Evolutionary conservation across 1,284 basidiomycete genomes (phyloP).

Genomic region (Ustilago nuda): DNA sequence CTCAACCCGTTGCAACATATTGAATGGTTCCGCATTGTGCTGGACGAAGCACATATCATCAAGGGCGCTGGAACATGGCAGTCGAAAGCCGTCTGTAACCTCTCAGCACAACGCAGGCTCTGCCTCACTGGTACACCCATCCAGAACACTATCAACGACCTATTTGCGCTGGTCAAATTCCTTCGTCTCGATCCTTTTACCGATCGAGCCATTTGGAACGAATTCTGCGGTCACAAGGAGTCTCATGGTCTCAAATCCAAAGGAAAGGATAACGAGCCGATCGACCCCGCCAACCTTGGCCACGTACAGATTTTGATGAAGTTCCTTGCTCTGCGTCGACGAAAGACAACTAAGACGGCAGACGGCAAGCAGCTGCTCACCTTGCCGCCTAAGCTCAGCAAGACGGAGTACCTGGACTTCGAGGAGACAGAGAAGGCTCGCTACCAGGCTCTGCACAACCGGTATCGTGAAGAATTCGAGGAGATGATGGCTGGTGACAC

Average conservation of each 20-base stretch:
- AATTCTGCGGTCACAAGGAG: conserved; percentile 89
- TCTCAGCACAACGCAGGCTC: conserved; percentile 90
- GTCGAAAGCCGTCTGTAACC: conserved; percentile 92
- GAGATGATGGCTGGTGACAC: conserved; percentile 88
- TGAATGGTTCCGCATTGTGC: conserved; percentile 96
- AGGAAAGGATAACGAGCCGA: conserved; percentile 48
- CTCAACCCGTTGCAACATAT: conserved; percentile 92
- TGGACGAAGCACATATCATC: conserved; percentile 94
- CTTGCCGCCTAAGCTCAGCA: conserved; percentile 84
- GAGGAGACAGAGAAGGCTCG: conserved; percentile 83
- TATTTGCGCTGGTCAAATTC: conserved; percentile 96
- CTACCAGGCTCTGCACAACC: conserved; percentile 87
- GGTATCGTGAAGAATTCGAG: conserved; percentile 89
- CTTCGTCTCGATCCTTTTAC: conserved; percentile 90
- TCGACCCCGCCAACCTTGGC: conserved; percentile 86
- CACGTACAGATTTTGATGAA: conserved; percentile 98
- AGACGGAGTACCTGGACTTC: conserved; percentile 86
- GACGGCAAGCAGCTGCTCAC: conserved; percentile 86
- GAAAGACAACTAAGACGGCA: conserved; percentile 86
- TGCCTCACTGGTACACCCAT: conserved; percentile 97
- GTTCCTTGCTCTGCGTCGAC: conserved; percentile 92
- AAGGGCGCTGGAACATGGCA: conserved; percentile 95
- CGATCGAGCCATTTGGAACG: conserved; percentile 91
- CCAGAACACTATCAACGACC: conserved; percentile 98
- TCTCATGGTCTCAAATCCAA: conserved; percentile 71